A percentile compares a stretch with the other conserved stretches of the same genome.
Conservation (phyloP, 805 yeast genomes). For the Candida pini region DNA sequence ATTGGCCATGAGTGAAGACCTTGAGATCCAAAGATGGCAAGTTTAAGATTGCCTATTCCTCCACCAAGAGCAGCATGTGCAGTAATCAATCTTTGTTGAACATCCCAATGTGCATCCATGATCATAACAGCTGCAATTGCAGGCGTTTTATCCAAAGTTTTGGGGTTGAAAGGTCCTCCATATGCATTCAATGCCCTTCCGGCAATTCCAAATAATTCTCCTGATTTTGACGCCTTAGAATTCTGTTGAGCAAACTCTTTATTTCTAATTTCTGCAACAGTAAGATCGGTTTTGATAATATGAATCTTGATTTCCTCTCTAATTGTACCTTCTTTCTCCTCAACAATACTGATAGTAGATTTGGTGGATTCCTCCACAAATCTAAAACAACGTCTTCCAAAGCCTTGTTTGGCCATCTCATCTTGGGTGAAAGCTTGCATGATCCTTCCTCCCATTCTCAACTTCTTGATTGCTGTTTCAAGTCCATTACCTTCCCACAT, state of each 20-base stretch:
- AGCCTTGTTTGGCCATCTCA: slow-evolving; percentile 74
- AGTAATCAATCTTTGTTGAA: slow-evolving; percentile 46
- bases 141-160: slow-evolving; percentile 34
- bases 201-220: slow-evolving; percentile 76
- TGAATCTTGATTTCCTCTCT: slow-evolving; percentile 74
- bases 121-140: slow-evolving; percentile 81
- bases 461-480: slow-evolving; percentile 63
- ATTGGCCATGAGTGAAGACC: slow-evolving; percentile 91
- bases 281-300: slow-evolving; percentile 58
- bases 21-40: slow-evolving; percentile 94
- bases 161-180: slow-evolving; percentile 47
- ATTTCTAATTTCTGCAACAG: slow-evolving; percentile 68
- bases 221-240: slow-evolving; percentile 60
- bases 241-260: slow-evolving; percentile 87
- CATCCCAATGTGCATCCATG: slow-evolving; percentile 83
- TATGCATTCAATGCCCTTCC: slow-evolving; percentile 57
- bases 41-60: slow-evolving; percentile 57
- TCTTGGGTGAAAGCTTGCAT: slow-evolving; percentile 92
- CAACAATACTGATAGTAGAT: slow-evolving; percentile 48
- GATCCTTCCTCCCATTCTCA: slow-evolving; percentile 77
- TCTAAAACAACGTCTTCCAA: slow-evolving; percentile 73
- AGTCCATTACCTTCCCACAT: slow-evolving; percentile 57
- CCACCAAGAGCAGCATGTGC: slow-evolving; percentile 97
- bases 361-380: slow-evolving; percentile 60
- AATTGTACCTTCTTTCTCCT: slow-evolving; percentile 23